Conservation (phyloP, 2,329 filamentous ascomycete species). For the Boeremia exigua region DNA sequence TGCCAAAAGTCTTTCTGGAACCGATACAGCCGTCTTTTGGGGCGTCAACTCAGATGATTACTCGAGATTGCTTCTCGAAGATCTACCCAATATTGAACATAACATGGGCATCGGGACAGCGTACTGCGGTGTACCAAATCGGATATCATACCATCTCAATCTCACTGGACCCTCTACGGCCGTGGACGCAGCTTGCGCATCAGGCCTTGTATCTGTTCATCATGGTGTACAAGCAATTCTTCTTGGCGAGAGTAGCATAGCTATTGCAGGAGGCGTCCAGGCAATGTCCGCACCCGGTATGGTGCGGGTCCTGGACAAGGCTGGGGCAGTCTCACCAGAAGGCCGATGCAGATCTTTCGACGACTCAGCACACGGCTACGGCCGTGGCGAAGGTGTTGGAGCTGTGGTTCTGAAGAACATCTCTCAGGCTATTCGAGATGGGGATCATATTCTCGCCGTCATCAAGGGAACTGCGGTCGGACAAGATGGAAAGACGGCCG, state of each 20-base stretch:
- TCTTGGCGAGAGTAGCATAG: constrained; percentile 35
- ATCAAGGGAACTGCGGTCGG: constrained; percentile 37
- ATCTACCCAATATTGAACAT: constrained; percentile 17
- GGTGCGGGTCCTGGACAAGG: constrained; percentile 51
- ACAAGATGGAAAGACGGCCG: constrained; percentile 33
- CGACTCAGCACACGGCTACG: constrained; percentile 66
- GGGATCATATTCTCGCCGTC: constrained; percentile 41
- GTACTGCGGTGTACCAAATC: constrained; percentile 23
- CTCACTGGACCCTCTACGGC: constrained; percentile 32
- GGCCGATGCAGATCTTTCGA: constrained; percentile 54
- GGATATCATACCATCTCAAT: constrained; percentile 33
- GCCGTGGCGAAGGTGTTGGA: constrained; percentile 65
- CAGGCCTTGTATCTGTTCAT: constrained; percentile 30
- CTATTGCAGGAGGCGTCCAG: constrained; percentile 48
- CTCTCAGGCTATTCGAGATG: constrained; percentile 52
- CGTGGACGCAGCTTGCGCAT: constrained; percentile 38
- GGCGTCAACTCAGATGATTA: constrained; percentile 22
- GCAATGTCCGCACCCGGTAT: constrained; percentile 13
- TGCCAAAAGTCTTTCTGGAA: constrained; percentile 18
- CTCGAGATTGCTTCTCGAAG: constrained; percentile 22
- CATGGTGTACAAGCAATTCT: constrained; percentile 30
- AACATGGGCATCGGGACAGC: constrained; percentile 28
- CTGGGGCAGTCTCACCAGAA: constrained; percentile 52
- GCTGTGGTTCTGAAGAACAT: constrained; percentile 45
- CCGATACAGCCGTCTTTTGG: constrained; percentile 32